Percentiles rank a stretch among this genome's conserved stretches.
These are phyloP conservation scores for Saprolegnia parasitica DNA, from an alignment of 352 stramenopile species.

Conservation along the genomic window DNA sequence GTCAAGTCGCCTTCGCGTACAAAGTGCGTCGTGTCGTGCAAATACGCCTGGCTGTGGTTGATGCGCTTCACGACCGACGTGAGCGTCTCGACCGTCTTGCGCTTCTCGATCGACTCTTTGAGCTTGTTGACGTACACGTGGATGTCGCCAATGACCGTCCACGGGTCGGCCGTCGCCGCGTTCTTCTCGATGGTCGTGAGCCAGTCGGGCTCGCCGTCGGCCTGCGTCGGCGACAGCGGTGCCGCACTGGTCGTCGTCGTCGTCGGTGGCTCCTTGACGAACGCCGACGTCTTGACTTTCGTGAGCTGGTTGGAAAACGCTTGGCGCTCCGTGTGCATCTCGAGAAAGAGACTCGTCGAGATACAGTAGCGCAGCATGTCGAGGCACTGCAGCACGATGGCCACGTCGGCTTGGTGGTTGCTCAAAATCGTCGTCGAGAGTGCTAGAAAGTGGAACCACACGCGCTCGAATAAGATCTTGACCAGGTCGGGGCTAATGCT, in stretches of 20 bases:
- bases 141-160: conserved; percentile 82
- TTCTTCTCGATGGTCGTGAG: conserved; percentile 61
- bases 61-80: conserved; percentile 87
- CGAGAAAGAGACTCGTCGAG: conserved; percentile 78
- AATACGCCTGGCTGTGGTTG: conserved; percentile 84
- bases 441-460: conserved; percentile 94
- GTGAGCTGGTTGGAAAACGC: conserved; percentile 69
- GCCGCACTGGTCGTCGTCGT: neutral
- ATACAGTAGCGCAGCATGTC: conserved; percentile 77
- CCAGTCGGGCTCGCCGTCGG: conserved; percentile 37
- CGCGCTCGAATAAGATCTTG: conserved; percentile 87
- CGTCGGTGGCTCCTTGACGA: conserved; percentile 24
- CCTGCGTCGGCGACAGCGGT: conserved; percentile 12
- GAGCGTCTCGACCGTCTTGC: conserved; percentile 73
- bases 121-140: conserved; percentile 86
- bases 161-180: conserved; percentile 59
- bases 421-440: conserved; percentile 79
- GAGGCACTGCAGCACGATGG: conserved; percentile 72
- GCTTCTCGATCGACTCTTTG: conserved; percentile 85
- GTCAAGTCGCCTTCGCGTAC: conserved; percentile 91
- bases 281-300: conserved; percentile 60
- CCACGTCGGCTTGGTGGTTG: conserved; percentile 70
- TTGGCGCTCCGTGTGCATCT: conserved; percentile 66
- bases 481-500: conserved; percentile 88
- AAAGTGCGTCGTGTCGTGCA: conserved; percentile 94